phyloP scores from a whole-genome alignment of 495 filamentous ascomycete species.

The Trichoderma erinaceum region DNA sequence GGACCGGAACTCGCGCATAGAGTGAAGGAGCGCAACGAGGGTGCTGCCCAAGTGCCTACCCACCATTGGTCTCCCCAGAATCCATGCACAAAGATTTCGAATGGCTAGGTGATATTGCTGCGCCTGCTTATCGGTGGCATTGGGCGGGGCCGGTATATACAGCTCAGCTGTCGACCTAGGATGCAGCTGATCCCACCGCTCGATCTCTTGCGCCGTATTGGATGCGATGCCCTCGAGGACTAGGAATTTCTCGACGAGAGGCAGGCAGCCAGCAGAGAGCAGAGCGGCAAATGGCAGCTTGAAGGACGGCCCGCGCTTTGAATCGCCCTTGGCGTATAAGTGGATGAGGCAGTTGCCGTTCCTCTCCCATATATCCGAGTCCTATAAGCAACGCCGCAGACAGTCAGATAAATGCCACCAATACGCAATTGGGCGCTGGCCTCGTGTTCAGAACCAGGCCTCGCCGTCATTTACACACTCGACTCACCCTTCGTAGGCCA shows the following conservation, averaged over 20 bases:
- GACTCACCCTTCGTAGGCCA: conserved; percentile 17
- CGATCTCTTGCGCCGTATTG: conserved; percentile 17
- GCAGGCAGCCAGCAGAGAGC: conserved; percentile 43
- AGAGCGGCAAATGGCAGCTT: conserved; percentile 47
- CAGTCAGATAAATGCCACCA: neutral
- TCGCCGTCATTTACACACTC: neutral
- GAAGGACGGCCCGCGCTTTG: conserved; percentile 55
- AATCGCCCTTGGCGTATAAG: conserved; percentile 54
- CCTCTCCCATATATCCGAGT: conserved; percentile 58
- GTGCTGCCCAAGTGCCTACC: conserved; percentile 52
- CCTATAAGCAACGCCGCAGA: conserved; percentile 28
- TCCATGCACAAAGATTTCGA: conserved; percentile 64
- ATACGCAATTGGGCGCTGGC: neutral
- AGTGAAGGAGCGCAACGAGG: conserved; percentile 50
- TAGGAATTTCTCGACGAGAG: conserved; percentile 47
- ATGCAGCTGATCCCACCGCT: conserved; percentile 17
- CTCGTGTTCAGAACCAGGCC: neutral
- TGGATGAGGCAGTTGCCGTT: conserved; percentile 58
- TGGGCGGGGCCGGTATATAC: conserved; percentile 55
- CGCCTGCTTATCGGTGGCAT: conserved; percentile 40
- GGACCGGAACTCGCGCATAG: conserved; percentile 50
- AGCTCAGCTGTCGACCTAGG: conserved; percentile 43
- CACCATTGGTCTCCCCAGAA: conserved; percentile 54
- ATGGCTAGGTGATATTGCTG: conserved; percentile 55
- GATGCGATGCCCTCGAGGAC: conserved; percentile 23